These are phyloP conservation scores for Paraurostyla sp. DNA, from an alignment of 73 alveolate species.

Conservation along the genomic window DNA sequence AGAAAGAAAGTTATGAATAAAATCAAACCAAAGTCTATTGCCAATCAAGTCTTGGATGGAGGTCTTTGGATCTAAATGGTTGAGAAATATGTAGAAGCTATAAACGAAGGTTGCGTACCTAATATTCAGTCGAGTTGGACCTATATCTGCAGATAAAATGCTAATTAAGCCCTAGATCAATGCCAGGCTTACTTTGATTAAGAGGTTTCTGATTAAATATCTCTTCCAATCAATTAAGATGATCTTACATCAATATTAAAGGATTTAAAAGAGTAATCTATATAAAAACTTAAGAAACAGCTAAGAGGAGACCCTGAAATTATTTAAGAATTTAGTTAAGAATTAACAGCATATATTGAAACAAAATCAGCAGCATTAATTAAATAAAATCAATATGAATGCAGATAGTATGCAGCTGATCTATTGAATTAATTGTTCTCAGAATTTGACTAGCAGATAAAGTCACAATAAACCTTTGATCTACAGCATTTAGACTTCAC, in stretches of 20 bases:
- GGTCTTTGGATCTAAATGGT: slow-evolving; percentile 50
- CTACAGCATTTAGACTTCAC: slow-evolving; percentile 81
- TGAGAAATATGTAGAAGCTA: slow-evolving; percentile 32
- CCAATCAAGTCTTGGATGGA: slow-evolving; percentile 68
- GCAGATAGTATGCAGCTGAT: slow-evolving; percentile 69
- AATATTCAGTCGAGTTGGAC: slow-evolving; percentile 82
- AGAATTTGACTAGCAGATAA: slow-evolving; percentile 76
- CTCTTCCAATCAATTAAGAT: slow-evolving; percentile 65
- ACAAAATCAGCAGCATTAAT: slow-evolving; percentile 61
- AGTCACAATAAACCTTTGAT: slow-evolving; percentile 69
- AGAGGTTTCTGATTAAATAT: slow-evolving; percentile 34
- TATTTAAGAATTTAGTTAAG: slow-evolving; percentile 48
- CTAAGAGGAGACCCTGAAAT: slow-evolving; percentile 73
- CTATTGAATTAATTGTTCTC: slow-evolving; percentile 79
- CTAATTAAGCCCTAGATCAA: slow-evolving; percentile 74
- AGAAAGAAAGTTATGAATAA: slow-evolving; percentile 75
- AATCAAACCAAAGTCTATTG: slow-evolving; percentile 72
- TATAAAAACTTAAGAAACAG: slow-evolving; percentile 68
- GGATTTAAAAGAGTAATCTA: slow-evolving; percentile 75
- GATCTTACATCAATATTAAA: slow-evolving; percentile 68
- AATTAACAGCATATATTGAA: slow-evolving; percentile 66
- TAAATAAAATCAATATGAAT: slow-evolving; percentile 80
- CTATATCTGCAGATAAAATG: slow-evolving; percentile 84
- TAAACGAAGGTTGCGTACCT: slow-evolving; percentile 87
- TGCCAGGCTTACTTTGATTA: slow-evolving; percentile 64